Conservation (phyloP, 495 filamentous ascomycete species). For the Penicillium cosmopolitanum region DNA sequence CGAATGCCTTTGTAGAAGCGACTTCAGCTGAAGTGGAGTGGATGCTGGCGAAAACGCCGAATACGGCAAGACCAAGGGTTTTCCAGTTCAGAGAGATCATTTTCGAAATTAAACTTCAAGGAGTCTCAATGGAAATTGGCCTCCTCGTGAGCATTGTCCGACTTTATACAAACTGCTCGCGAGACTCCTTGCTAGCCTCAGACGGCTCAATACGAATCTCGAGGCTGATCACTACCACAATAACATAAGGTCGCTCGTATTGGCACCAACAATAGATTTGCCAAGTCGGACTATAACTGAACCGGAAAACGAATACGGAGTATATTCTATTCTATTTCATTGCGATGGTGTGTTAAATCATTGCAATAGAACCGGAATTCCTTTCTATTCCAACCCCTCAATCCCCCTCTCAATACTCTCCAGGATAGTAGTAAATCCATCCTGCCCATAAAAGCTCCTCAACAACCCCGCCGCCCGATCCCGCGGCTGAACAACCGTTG, state of each 20-base stretch:
- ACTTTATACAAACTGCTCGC: neutral
- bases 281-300: neutral
- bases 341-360: too few relatives aligned
- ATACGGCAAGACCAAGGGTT: neutral
- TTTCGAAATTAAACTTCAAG: neutral
- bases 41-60: neutral
- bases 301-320: too few relatives aligned
- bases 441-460: neutral
- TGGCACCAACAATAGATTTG: constrained; percentile 8
- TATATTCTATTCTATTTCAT: too few relatives aligned
- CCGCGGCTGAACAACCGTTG: neutral
- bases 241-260: constrained; percentile 7
- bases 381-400: neutral
- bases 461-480: neutral
- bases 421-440: neutral
- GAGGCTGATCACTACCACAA: constrained; percentile 13
- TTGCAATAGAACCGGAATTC: too few relatives aligned
- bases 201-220: neutral
- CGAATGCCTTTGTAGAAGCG: neutral
- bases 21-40: neutral
- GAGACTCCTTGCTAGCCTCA: neutral
- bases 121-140: neutral
- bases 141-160: neutral
- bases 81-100: neutral
- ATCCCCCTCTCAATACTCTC: neutral